Percentiles rank a stretch among this genome's conserved stretches.
Conservation (phyloP, 306 rosid species). For the Lathyrus tuberosus region DNA sequence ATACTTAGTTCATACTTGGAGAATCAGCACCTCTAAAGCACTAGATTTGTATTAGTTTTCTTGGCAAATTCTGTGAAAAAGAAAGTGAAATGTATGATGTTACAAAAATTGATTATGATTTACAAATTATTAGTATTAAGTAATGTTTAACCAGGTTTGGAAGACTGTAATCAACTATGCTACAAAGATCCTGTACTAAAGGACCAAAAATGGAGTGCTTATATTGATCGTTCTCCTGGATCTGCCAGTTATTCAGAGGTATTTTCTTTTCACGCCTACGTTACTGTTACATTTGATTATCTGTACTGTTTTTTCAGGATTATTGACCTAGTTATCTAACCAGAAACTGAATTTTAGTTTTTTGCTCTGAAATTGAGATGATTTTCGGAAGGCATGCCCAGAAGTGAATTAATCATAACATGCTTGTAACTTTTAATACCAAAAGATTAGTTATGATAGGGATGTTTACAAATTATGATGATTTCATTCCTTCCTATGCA, state of each 20-base stretch:
- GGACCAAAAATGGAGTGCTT: constrained; percentile 94
- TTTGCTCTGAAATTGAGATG: neutral
- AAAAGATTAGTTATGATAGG: constrained; percentile 3
- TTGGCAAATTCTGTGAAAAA: constrained; percentile 10
- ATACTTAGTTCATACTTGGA: neutral
- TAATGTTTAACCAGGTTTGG: constrained; percentile 61
- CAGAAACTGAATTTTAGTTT: constrained; percentile 1
- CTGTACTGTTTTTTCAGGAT: neutral
- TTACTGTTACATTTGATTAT: constrained; percentile 9
- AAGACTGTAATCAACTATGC: constrained; percentile 76
- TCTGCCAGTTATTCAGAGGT: constrained; percentile 76
- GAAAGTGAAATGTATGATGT: neutral
- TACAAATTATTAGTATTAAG: constrained; percentile 30
- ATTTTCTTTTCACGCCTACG: constrained; percentile 20
- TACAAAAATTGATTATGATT: constrained; percentile 18
- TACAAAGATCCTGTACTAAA: constrained; percentile 92
- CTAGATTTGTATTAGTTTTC: neutral
- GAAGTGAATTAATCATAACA: neutral
- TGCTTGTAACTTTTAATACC: constrained; percentile 17
- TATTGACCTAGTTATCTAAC: constrained; percentile 5
- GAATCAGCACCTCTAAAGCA: neutral
- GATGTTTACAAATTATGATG: constrained; percentile 21
- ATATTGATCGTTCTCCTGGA: constrained; percentile 96
- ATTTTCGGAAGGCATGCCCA: neutral
- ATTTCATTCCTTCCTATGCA: constrained; percentile 47